A percentile compares a stretch with the other conserved stretches of the same genome.
phyloP scores from a whole-genome alignment of 2,329 filamentous ascomycete genomes.

The Paecilomyces fulvus region DNA sequence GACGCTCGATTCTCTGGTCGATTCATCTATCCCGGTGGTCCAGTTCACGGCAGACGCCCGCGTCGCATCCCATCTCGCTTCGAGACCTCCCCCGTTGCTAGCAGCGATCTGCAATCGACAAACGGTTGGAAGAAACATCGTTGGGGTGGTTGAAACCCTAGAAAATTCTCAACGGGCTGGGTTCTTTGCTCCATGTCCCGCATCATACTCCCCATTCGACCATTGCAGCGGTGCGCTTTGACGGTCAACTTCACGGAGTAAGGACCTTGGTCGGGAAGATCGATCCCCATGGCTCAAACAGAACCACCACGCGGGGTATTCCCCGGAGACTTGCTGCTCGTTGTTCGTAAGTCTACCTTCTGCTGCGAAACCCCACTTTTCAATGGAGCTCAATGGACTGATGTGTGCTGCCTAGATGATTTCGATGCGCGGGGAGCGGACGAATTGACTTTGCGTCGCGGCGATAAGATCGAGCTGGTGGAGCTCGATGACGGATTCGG shows the following conservation, averaged over 20 bases:
- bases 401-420: conserved; percentile 57
- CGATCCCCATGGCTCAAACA: conserved; percentile 23
- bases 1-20: neutral
- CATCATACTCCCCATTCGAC: conserved; percentile 12
- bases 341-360: conserved; percentile 34
- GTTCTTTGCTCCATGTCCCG: conserved; percentile 21
- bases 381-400: conserved; percentile 13
- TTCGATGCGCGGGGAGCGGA: conserved; percentile 87
- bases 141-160: neutral
- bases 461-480: conserved; percentile 54
- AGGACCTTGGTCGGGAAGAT: conserved; percentile 6
- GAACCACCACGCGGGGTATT: conserved; percentile 27
- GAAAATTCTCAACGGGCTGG: neutral
- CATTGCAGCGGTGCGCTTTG: conserved; percentile 5
- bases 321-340: conserved; percentile 36
- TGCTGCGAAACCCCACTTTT: neutral
- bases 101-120: neutral
- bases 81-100: neutral
- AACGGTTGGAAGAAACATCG: neutral
- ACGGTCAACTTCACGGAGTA: conserved; percentile 6
- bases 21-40: neutral
- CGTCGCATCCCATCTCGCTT: neutral
- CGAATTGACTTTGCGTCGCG: conserved; percentile 80
- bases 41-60: neutral
- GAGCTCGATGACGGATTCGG: conserved; percentile 60